These are phyloP conservation scores for Globisporangium spinosum DNA, from an alignment of 352 stramenopile species.

Conservation along the genomic window DNA sequence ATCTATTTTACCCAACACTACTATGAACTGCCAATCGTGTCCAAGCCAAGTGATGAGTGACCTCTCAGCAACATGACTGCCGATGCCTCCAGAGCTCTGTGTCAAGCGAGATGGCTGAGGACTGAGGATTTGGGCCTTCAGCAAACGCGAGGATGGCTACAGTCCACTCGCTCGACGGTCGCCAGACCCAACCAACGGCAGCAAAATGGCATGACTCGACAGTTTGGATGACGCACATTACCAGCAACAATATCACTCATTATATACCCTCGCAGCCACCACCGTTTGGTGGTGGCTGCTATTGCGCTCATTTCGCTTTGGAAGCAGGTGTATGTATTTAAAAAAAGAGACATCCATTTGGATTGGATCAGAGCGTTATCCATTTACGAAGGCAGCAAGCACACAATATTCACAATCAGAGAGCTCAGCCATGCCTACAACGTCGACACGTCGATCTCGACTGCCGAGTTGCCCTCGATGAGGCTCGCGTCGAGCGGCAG, in stretches of 20 bases:
- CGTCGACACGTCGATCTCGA: slow-evolving; percentile 28
- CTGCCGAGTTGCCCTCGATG: slow-evolving; percentile 27
- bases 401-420: neutral
- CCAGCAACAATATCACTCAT: neutral
- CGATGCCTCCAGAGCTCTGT: neutral
- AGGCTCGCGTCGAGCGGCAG: slow-evolving; percentile 21
- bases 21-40: no score
- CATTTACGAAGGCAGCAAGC: neutral
- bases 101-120: no score
- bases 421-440: slow-evolving; percentile 2
- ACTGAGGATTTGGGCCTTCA: no score
- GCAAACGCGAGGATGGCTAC: neutral
- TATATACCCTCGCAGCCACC: neutral
- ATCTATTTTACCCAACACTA: neutral
- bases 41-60: no score
- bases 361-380: neutral
- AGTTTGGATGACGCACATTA: neutral
- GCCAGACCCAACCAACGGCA: no score
- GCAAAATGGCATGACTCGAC: neutral
- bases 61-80: no score
- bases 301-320: no score
- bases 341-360: neutral
- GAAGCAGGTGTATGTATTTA: no score
- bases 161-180: neutral
- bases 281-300: neutral